Conservation (phyloP, 805 yeast species). For the Vanderwaltozyma polyspora region DNA sequence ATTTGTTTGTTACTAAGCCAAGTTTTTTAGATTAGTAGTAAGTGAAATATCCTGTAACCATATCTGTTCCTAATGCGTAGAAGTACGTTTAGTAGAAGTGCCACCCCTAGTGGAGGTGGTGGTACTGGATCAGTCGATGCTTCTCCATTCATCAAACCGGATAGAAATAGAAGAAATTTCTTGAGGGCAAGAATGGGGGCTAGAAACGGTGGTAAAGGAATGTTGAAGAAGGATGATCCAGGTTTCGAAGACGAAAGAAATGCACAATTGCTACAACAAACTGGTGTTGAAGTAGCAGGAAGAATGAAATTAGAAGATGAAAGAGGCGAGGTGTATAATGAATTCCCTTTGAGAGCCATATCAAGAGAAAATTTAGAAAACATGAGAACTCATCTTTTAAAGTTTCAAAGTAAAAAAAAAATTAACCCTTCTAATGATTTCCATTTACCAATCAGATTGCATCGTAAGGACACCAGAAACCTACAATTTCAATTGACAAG, state of each 20-base stretch:
- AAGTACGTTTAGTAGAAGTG: not conserved
- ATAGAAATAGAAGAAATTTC: slow-evolving; percentile 26
- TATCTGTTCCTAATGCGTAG: slow-evolving; percentile 2
- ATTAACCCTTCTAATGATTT: slow-evolving; percentile 67
- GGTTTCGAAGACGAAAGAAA: slow-evolving; percentile 20
- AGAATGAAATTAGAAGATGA: slow-evolving; percentile 15
- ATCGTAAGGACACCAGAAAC: slow-evolving; percentile 87
- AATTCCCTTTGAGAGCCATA: slow-evolving; percentile 52
- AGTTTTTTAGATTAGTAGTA: no score
- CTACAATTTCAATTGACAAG: slow-evolving; percentile 76
- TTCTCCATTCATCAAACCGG: slow-evolving; percentile 29
- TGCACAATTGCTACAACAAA: slow-evolving; percentile 11
- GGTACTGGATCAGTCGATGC: slow-evolving; percentile 12
- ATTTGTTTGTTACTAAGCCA: no score
- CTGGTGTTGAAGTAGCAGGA: slow-evolving; percentile 3
- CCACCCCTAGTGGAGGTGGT: not conserved
- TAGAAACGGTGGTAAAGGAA: slow-evolving; percentile 1
- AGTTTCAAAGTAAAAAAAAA: slow-evolving; percentile 61
- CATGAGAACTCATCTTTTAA: slow-evolving; percentile 67
- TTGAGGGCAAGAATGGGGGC: slow-evolving; percentile 18
- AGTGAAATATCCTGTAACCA: no score
- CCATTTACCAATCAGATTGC: slow-evolving; percentile 74
- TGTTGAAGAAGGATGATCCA: slow-evolving; percentile 26
- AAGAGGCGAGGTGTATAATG: slow-evolving; percentile 24
- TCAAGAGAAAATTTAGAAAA: slow-evolving; percentile 60